Percentiles rank a stretch among this genome's conserved stretches.
phyloP scores from a whole-genome alignment of 345 rosid genomes.

The Kernera saxatilis region DNA sequence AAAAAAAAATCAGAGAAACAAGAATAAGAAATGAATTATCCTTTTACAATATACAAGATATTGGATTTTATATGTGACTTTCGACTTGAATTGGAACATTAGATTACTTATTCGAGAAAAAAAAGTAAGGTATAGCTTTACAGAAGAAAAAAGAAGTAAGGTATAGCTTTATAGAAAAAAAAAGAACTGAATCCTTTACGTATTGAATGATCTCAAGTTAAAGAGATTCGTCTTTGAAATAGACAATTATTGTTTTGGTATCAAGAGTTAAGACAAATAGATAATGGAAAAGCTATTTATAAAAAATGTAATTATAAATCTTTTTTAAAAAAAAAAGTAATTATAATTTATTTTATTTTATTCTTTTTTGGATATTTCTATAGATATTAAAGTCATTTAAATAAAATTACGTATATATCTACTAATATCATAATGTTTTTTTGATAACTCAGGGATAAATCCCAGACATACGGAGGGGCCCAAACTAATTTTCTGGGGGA shows the following conservation, averaged over 20 bases:
- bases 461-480: no score
- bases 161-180: background rate
- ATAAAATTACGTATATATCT: no score
- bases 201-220: background rate
- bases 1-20: background rate
- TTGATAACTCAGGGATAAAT: no score
- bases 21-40: background rate
- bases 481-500: no score
- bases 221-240: background rate
- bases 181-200: background rate
- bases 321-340: no score
- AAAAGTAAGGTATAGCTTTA: background rate
- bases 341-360: no score
- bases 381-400: no score
- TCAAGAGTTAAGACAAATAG: no score
- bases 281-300: no score
- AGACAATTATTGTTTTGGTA: background rate
- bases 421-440: no score
- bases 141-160: background rate
- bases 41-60: background rate
- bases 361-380: background rate
- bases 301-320: no score
- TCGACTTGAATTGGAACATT: background rate
- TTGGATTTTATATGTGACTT: background rate
- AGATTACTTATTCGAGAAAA: background rate